Conservation (phyloP, 768 basidiomycete species). For the Rhodotorula diobovata region DNA sequence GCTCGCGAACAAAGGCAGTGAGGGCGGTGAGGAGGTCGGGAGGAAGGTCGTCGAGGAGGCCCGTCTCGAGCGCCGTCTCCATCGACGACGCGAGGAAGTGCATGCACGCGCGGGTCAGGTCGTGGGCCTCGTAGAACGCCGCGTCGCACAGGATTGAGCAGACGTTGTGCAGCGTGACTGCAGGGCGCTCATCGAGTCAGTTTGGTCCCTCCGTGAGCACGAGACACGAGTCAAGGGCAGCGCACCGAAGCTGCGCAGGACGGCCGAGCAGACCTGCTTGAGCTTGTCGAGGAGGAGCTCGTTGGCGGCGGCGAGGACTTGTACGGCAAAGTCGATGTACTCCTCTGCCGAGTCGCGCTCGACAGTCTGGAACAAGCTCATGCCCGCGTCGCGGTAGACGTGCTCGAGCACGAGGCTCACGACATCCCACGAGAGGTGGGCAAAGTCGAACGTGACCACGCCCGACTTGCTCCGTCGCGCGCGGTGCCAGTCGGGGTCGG, state of each 20-base stretch:
- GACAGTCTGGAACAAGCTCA: slow-evolving; percentile 65
- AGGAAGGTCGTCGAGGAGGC: slow-evolving; percentile 72
- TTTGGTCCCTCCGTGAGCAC: not conserved
- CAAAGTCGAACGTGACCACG: slow-evolving; percentile 61
- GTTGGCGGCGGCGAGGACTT: slow-evolving; percentile 81
- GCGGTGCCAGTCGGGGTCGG: slow-evolving; percentile 72
- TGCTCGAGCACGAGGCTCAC: slow-evolving; percentile 72
- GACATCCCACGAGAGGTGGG: slow-evolving; percentile 65
- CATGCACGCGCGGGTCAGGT: slow-evolving; percentile 67
- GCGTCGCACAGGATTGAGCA: slow-evolving; percentile 77
- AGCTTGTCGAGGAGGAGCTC: slow-evolving; percentile 84
- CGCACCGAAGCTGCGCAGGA: slow-evolving; percentile 52
- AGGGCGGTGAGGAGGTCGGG: slow-evolving; percentile 64
- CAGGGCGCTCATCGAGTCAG: slow-evolving; percentile 38
- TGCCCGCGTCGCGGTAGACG: slow-evolving; percentile 64
- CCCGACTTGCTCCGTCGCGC: slow-evolving; percentile 56
- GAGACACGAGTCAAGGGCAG: no score
- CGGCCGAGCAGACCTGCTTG: slow-evolving; percentile 71
- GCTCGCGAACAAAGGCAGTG: slow-evolving; percentile 55
- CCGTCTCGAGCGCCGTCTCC: slow-evolving; percentile 77
- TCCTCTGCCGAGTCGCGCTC: slow-evolving; percentile 69
- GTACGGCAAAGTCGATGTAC: slow-evolving; percentile 77
- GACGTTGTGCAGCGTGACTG: slow-evolving; percentile 66
- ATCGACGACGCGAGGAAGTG: slow-evolving; percentile 74
- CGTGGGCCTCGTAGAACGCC: slow-evolving; percentile 64